These are phyloP conservation scores for Auxenochlorella protothecoides DNA, from an alignment of 139 green algal genomes.

Conservation along the genomic window DNA sequence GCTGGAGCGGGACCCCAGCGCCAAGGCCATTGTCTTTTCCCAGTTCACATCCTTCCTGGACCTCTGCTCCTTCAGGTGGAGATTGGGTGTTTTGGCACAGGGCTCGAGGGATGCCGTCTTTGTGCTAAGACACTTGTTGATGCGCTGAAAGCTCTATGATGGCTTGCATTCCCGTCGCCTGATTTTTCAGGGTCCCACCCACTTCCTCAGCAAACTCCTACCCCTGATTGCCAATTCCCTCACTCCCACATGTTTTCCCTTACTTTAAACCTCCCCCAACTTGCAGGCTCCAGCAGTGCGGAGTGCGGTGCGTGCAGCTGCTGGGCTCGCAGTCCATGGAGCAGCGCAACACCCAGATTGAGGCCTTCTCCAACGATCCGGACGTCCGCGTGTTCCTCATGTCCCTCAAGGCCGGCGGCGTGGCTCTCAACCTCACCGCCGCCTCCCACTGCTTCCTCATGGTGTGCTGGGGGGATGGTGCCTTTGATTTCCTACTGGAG, in stretches of 20 bases:
- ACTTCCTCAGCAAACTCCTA: too few species aligned
- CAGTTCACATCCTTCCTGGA: conserved; percentile 96
- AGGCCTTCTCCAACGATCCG: conserved; percentile 67
- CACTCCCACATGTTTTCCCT: too few species aligned
- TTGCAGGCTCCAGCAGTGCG: conserved; percentile 40
- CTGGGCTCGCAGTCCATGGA: conserved; percentile 75
- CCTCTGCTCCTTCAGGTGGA: conserved; percentile 46
- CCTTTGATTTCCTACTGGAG: conserved; percentile 30
- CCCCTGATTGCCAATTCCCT: too few species aligned
- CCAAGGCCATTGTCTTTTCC: conserved; percentile 85
- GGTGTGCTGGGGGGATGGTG: conserved; percentile 29
- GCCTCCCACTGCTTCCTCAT: conserved; percentile 83
- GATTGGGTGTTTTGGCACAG: neutral
- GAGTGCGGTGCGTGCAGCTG: conserved; percentile 67
- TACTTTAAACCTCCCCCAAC: too few species aligned
- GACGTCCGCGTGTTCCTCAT: conserved; percentile 66
- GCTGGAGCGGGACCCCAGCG: conserved; percentile 46
- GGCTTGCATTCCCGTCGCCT: too few species aligned
- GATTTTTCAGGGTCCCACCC: too few species aligned
- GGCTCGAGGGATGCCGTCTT: neutral
- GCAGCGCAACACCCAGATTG: conserved; percentile 58
- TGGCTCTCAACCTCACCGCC: conserved; percentile 80
- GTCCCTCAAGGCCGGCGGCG: conserved; percentile 65
- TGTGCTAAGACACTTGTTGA: too few species aligned
- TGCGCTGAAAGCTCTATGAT: too few species aligned